Evolutionary conservation across 1,139 yeast species (phyloP).

Genomic region (Kodamaea fungicola): DNA sequence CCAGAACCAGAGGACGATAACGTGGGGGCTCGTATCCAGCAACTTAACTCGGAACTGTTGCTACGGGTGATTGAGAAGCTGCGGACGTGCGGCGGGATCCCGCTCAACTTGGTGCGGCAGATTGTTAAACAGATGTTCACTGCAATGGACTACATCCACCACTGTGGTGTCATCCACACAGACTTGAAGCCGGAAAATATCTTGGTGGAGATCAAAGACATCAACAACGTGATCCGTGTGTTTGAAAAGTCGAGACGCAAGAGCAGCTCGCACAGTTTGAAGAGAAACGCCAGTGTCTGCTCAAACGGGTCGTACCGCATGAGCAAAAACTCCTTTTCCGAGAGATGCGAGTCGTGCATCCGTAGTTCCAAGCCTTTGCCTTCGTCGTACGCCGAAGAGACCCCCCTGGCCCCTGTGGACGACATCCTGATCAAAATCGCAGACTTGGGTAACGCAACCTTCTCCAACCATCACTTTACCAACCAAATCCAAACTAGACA

Average conservation of each 20-base stretch:
- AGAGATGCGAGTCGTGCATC: slow-evolving; percentile 22
- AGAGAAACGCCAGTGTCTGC: slow-evolving; percentile 3
- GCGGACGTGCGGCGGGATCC: slow-evolving; percentile 54
- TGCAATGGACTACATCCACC: slow-evolving; percentile 78
- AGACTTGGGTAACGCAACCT: slow-evolving; percentile 85
- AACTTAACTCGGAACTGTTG: slow-evolving; percentile 12
- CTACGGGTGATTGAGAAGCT: slow-evolving; percentile 12
- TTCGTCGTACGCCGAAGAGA: slow-evolving; percentile 5
- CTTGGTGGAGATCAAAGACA: slow-evolving; percentile 75
- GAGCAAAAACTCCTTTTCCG: slow-evolving; percentile 21
- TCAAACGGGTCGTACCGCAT: slow-evolving; percentile 16
- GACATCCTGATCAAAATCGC: slow-evolving; percentile 56
- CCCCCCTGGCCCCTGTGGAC: neutral
- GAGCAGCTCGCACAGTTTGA: neutral
- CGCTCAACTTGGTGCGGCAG: slow-evolving; percentile 70
- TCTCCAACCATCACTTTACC: slow-evolving; percentile 68
- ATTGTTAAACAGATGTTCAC: slow-evolving; percentile 74
- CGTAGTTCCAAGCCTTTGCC: slow-evolving; percentile 30
- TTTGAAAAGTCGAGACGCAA: slow-evolving; percentile 2
- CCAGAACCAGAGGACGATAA: neutral
- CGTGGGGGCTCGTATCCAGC: slow-evolving; percentile 5
- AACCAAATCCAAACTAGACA: slow-evolving; percentile 86
- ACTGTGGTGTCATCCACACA: slow-evolving; percentile 88
- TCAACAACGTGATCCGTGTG: slow-evolving; percentile 42
- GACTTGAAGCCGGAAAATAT: slow-evolving; percentile 90